Base-by-base conservation (phyloP, 805 yeast species). In the Debaryomyces maramus region DNA sequence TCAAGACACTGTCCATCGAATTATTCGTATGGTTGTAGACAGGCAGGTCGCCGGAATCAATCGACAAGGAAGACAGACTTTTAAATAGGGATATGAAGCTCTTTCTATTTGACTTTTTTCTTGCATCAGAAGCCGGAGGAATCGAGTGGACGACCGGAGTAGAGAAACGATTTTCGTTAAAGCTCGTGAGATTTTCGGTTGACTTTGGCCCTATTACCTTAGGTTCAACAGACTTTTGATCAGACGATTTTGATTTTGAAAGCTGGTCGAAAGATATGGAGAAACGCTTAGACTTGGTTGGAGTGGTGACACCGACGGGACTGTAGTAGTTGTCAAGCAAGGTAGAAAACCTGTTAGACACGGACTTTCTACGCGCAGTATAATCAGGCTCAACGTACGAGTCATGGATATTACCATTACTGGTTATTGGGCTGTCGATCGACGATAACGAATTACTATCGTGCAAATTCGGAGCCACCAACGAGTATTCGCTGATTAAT, bases 301-400 rank as follows among this genome's bases (percentile, higher is more conserved):
- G 3, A 5, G 5, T 22, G 22, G 21, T 20, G 22, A 51, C 43
- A 19, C 51, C 41, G 29, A 39, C 46, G n/a, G 60, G 59, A 11
- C 41, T 31, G 10, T 47, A 32, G 40, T 55, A 56, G 28, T 31
- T 39, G 31, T 51, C 60, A 50, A 52, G 48, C 4, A 56, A 41
- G 5, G 41, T 39, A 29, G 41, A 40, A 21, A 56, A 42, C 19
- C 48, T 39, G 23, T 48, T 47, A 2, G 59, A 47, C 10, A 56
- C 16, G 2, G 58, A 53, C 15, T 40, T 38, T 35, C 36, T 38
- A 24, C 11, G 4, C 3, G 53, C 52, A 3, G 52, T 41, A 11
- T 43, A 37, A 24, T 45, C 35, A 6, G 38, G 28, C 31, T 46
- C 38, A 2, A 53, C 39, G 13, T 31, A 34, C 4, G 29, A 37